Conservation (phyloP, 305 asterid species). For the Fraxinus sp. region DNA sequence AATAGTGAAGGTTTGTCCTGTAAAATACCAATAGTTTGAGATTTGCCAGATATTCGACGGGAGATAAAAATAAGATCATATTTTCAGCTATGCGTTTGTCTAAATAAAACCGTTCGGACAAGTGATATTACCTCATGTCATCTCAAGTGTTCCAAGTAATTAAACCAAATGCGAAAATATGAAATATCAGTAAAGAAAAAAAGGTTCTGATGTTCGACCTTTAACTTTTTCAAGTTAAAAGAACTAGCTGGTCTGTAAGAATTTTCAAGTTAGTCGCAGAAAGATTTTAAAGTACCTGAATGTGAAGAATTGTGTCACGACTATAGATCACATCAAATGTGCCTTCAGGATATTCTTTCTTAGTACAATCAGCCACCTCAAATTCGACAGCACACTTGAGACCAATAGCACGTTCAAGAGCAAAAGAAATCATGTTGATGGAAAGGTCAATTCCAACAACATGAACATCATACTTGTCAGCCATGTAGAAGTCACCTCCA, state of each 20-base stretch:
- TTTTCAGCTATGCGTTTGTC: neutral
- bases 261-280: slow-evolving; percentile 15
- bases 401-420: slow-evolving; percentile 87
- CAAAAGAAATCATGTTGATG: slow-evolving; percentile 88
- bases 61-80: neutral
- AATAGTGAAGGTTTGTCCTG: slow-evolving; percentile 94
- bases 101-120: neutral
- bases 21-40: neutral
- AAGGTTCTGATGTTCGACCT: neutral
- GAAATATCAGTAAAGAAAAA: neutral
- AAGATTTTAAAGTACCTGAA: slow-evolving; percentile 53
- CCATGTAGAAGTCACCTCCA: slow-evolving; percentile 98
- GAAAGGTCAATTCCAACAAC: slow-evolving; percentile 95
- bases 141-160: neutral
- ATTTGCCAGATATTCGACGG: neutral
- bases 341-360: slow-evolving; percentile 73
- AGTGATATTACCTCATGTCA: neutral
- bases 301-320: slow-evolving; percentile 95
- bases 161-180: neutral
- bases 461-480: slow-evolving; percentile 79
- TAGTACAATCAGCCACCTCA: slow-evolving; percentile 98
- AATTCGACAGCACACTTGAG: slow-evolving; percentile 89
- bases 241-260: neutral
- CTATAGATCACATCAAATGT: slow-evolving; percentile 90
- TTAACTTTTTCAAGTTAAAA: neutral